Percentiles rank a stretch among this genome's conserved stretches.
Evolutionary conservation across 1,139 yeast genomes (phyloP).

Genomic region (Pichia sp.): DNA sequence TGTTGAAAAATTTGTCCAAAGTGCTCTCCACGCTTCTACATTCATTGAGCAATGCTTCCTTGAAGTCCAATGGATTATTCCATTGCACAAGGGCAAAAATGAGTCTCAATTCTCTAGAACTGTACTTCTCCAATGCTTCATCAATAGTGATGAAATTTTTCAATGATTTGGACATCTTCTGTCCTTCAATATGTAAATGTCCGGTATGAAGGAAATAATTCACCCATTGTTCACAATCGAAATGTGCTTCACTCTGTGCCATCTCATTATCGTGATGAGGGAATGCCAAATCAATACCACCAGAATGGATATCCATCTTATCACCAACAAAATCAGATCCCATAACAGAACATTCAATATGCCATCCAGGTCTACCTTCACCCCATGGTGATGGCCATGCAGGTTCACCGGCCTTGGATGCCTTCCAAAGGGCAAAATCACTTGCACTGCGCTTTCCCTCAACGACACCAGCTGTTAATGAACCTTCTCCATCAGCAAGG

Average conservation of each 20-base stretch:
- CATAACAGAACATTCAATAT: slow-evolving; percentile 98
- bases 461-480: slow-evolving; percentile 62
- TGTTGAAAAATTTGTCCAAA: slow-evolving; percentile 74
- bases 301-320: slow-evolving; percentile 89
- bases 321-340: slow-evolving; percentile 84
- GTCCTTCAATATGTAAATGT: slow-evolving; percentile 96
- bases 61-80: slow-evolving; percentile 91
- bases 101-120: slow-evolving; percentile 78
- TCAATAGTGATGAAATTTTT: slow-evolving; percentile 93
- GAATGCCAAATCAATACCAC: slow-evolving; percentile 95
- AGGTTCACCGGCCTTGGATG: slow-evolving; percentile 97
- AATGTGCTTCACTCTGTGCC: slow-evolving; percentile 95
- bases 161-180: slow-evolving; percentile 92
- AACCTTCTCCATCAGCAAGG: slow-evolving; percentile 94
- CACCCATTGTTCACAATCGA: slow-evolving; percentile 88
- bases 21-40: slow-evolving; percentile 71
- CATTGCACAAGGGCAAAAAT: slow-evolving; percentile 88
- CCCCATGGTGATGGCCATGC: slow-evolving; percentile 97
- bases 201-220: slow-evolving; percentile 96
- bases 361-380: slow-evolving; percentile 99
- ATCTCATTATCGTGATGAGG: slow-evolving; percentile 99
- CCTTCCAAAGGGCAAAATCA: slow-evolving; percentile 96
- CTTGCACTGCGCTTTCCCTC: slow-evolving; percentile 60
- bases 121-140: slow-evolving; percentile 68
- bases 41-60: slow-evolving; percentile 69